These are phyloP conservation scores for Eucalyptus lansdowneana DNA, from an alignment of 345 rosid species.

Conservation along the genomic window DNA sequence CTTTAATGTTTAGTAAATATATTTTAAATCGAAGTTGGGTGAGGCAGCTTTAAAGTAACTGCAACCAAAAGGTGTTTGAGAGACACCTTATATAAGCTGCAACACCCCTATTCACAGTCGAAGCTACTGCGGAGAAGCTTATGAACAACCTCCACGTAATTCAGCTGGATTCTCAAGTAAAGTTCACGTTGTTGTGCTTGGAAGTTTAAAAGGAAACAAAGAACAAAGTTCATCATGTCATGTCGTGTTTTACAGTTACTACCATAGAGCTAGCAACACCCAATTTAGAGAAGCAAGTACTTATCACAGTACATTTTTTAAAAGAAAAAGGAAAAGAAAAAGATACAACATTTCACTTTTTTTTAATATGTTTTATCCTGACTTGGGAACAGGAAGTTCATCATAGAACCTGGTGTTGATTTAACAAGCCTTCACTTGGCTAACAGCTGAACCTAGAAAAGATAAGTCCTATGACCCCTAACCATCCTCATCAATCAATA, in stretches of 20 bases:
- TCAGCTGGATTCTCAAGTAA: neutral
- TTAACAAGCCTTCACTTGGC: neutral
- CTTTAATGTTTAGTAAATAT: neutral
- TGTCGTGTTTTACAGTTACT: neutral
- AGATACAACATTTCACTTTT: neutral
- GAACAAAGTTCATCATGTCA: neutral
- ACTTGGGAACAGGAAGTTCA: neutral
- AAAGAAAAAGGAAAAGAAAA: neutral
- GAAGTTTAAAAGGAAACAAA: neutral
- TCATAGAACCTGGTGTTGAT: neutral
- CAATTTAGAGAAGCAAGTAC: neutral
- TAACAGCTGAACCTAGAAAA: neutral
- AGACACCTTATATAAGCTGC: neutral
- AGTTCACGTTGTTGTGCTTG: neutral
- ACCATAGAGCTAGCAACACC: neutral
- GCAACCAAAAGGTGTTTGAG: neutral
- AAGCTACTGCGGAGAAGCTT: neutral
- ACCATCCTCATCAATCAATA: neutral
- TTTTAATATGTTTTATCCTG: neutral
- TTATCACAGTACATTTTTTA: neutral
- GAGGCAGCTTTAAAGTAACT: neutral
- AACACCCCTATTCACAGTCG: neutral
- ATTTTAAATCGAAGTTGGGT: neutral
- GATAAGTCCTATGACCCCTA: neutral
- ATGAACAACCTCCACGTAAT: neutral